These are phyloP conservation scores for Trichomonas vaginalis DNA, from an alignment of 208 protist genomes.

Conservation along the genomic window DNA sequence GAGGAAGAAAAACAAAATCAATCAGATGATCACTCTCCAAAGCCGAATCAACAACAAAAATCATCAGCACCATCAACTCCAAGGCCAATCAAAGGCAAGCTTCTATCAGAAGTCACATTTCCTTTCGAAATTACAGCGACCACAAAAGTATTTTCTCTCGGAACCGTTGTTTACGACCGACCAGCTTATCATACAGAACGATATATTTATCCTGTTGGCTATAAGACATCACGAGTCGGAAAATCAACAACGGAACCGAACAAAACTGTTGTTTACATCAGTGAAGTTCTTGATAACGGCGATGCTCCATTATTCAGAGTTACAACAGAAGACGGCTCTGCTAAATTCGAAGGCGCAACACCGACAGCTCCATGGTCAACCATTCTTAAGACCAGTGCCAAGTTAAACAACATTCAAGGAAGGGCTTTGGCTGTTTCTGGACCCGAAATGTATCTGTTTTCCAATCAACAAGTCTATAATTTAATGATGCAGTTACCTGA, in stretches of 20 bases:
- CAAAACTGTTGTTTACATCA: not conserved
- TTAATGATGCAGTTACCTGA: not conserved
- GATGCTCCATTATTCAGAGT: not conserved
- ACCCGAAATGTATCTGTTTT: not conserved
- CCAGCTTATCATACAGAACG: not conserved
- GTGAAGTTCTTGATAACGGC: not conserved
- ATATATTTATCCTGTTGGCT: not conserved
- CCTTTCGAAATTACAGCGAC: not conserved
- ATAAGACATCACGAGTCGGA: not conserved
- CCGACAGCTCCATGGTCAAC: not conserved
- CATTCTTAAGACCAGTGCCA: not conserved
- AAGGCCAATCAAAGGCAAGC: not conserved
- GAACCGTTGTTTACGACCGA: not conserved
- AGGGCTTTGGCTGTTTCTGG: not conserved
- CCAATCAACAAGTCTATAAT: not conserved
- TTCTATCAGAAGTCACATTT: not conserved
- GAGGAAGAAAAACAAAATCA: not conserved
- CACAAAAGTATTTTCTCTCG: not conserved
- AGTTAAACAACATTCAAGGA: not conserved
- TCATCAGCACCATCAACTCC: not conserved
- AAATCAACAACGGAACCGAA: not conserved
- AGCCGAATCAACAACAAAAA: too few relatives aligned
- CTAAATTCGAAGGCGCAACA: not conserved
- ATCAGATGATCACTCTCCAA: not conserved
- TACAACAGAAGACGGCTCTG: not conserved